These are phyloP conservation scores for Parmelia sp. DNA, from an alignment of 495 filamentous ascomycete genomes.

Conservation along the genomic window DNA sequence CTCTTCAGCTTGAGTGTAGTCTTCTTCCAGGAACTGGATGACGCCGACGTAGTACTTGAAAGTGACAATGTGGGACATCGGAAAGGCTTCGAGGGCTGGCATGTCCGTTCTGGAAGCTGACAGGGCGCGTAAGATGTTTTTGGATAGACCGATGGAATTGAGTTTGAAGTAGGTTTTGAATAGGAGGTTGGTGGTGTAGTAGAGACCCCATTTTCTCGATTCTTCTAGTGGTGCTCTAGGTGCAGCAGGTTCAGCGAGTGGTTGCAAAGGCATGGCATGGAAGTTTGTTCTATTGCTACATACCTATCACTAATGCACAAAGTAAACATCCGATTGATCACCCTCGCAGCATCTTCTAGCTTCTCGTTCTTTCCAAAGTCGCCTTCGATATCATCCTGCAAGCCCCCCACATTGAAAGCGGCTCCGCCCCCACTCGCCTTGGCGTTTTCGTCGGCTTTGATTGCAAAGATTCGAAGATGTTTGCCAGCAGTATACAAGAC, in stretches of 20 bases:
- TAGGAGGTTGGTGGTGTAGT: conserved; percentile 82
- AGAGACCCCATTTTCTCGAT: conserved; percentile 94
- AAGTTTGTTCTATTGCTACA: conserved; percentile 26
- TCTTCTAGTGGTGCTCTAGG: conserved; percentile 74
- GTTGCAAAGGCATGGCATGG: neutral
- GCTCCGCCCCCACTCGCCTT: conserved; percentile 39
- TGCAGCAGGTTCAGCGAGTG: conserved; percentile 7
- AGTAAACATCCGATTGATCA: conserved; percentile 83
- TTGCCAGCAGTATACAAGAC: conserved; percentile 80
- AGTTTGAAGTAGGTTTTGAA: conserved; percentile 99
- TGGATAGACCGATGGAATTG: conserved; percentile 78
- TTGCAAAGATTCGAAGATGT: conserved; percentile 78
- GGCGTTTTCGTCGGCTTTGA: conserved; percentile 69
- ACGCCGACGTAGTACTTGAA: conserved; percentile 94
- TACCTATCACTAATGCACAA: conserved; percentile 85
- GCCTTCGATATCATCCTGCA: conserved; percentile 71
- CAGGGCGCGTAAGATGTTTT: conserved; percentile 79
- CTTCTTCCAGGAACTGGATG: conserved; percentile 83
- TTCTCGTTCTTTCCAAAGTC: conserved; percentile 68
- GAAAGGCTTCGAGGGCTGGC: conserved; percentile 65
- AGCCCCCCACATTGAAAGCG: conserved; percentile 39
- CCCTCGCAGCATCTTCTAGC: conserved; percentile 80
- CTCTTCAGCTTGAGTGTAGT: conserved; percentile 79
- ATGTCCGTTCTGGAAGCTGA: conserved; percentile 69
- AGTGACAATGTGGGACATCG: conserved; percentile 85